These are phyloP conservation scores for Chalciporus pseudorubinellus DNA, from an alignment of 768 basidiomycete species.

Conservation along the genomic window DNA sequence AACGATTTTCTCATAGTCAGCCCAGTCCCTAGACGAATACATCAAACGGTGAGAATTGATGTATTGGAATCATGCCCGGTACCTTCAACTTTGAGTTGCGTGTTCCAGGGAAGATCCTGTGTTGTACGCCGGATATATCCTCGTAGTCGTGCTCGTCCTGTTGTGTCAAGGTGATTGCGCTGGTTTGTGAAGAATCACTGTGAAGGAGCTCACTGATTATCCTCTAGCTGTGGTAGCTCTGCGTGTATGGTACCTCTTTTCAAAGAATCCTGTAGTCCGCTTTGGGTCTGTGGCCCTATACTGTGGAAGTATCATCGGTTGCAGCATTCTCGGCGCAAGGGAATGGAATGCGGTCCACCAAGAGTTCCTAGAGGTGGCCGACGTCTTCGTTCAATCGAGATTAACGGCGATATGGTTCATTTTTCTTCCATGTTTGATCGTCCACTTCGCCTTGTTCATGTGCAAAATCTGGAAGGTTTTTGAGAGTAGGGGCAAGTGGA, in stretches of 20 bases:
- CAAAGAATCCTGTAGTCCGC: constrained; percentile 28
- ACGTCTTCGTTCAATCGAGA: background rate
- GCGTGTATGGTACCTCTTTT: constrained; percentile 44
- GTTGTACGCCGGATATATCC: constrained; percentile 16
- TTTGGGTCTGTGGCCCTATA: constrained; percentile 32
- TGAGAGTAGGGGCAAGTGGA: constrained; percentile 31
- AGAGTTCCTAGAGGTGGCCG: background rate
- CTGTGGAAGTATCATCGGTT: constrained; percentile 27
- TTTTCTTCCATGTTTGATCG: background rate
- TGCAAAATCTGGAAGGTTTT: constrained; percentile 37
- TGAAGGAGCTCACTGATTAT: background rate
- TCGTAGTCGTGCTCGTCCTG: constrained; percentile 30
- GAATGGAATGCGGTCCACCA: constrained; percentile 36
- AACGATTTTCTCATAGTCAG: background rate
- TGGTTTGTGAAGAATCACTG: constrained; percentile 1
- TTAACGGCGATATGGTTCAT: background rate
- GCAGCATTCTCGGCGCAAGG: constrained; percentile 33
- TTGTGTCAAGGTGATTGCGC: constrained; percentile 27
- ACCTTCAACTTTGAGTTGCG: background rate
- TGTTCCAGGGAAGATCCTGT: background rate
- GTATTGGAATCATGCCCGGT: no score
- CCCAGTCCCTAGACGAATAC: background rate
- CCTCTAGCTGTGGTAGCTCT: constrained; percentile 37
- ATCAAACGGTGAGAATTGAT: background rate
- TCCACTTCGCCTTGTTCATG: constrained; percentile 36